phyloP scores from a whole-genome alignment of 441 rosid genomes.

The Adansonia rubrostipa region DNA sequence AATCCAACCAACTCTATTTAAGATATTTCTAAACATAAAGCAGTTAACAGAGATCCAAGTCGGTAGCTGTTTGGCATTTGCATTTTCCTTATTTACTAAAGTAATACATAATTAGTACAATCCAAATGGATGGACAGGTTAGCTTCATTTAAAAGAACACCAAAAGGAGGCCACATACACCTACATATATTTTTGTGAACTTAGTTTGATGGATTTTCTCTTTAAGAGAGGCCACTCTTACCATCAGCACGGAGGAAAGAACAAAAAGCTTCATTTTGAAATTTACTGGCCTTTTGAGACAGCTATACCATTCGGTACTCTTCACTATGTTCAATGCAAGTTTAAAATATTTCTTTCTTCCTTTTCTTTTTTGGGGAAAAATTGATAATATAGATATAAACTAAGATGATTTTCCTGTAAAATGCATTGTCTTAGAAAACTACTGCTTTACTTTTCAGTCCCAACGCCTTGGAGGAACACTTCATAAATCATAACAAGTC shows the following conservation, averaged over 20 bases:
- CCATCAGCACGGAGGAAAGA: not conserved
- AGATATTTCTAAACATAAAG: not conserved
- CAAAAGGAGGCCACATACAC: not conserved
- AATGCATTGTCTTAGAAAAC: not conserved
- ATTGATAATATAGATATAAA: not conserved
- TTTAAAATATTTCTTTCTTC: not conserved
- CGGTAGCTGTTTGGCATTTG: slow-evolving; percentile 6
- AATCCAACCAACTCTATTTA: not conserved
- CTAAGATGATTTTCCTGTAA: not conserved
- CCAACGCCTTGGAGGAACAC: not conserved
- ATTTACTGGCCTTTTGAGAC: not conserved
- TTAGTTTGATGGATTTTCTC: not conserved
- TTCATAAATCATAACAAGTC: not conserved
- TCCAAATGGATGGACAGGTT: not conserved
- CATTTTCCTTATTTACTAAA: slow-evolving; percentile 12
- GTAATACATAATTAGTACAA: not conserved
- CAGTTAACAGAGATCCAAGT: slow-evolving; percentile 4
- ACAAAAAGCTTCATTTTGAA: not conserved
- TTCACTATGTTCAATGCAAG: not conserved
- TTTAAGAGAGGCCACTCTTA: slow-evolving; percentile 5
- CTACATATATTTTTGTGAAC: not conserved
- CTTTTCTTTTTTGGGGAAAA: not conserved
- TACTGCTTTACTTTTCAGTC: not conserved
- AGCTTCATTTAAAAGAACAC: not conserved
- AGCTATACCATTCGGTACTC: not conserved